Percentiles rank a stretch among this genome's conserved stretches.
These are phyloP conservation scores for Melampsora larici-populina DNA, from an alignment of 1,284 basidiomycete species.

Conservation along the genomic window DNA sequence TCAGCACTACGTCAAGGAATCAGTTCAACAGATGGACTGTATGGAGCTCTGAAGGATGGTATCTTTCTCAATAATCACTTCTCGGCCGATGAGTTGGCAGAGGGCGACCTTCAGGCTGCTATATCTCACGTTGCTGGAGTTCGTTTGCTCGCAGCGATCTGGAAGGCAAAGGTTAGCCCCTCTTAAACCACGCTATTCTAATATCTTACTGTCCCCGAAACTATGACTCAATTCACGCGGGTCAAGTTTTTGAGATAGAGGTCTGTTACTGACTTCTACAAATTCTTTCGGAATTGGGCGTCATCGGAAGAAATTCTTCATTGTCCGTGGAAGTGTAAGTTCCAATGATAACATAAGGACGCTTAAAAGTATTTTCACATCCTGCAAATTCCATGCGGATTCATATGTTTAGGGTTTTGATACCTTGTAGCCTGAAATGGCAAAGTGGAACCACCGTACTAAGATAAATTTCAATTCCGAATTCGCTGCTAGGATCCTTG, in stretches of 20 bases:
- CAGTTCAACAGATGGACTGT: conserved; percentile 26
- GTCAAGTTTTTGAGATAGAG: background rate
- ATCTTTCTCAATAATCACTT: conserved; percentile 37
- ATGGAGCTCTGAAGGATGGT: conserved; percentile 32
- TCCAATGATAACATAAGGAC: background rate
- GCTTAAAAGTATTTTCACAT: background rate
- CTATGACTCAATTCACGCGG: background rate
- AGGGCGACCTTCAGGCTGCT: conserved; percentile 12
- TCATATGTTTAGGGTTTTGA: background rate
- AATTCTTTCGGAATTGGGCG: background rate
- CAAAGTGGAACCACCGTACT: too few relatives aligned
- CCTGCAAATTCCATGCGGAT: background rate
- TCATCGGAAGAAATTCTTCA: conserved; percentile 14
- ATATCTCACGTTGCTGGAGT: conserved; percentile 19
- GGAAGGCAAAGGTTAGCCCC: conserved; percentile 27
- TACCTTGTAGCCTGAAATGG: background rate
- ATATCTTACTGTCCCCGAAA: too few relatives aligned
- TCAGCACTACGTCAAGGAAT: conserved; percentile 14
- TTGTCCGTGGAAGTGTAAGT: conserved; percentile 24
- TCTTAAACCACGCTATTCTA: background rate
- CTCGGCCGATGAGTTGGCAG: conserved; percentile 3
- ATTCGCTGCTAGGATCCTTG: background rate
- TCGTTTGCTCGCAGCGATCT: conserved; percentile 28
- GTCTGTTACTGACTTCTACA: background rate
- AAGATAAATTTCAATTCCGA: too few relatives aligned